These are phyloP conservation scores for Diaporthe sp. DNA, from an alignment of 2,329 filamentous ascomycete genomes.

Conservation along the genomic window DNA sequence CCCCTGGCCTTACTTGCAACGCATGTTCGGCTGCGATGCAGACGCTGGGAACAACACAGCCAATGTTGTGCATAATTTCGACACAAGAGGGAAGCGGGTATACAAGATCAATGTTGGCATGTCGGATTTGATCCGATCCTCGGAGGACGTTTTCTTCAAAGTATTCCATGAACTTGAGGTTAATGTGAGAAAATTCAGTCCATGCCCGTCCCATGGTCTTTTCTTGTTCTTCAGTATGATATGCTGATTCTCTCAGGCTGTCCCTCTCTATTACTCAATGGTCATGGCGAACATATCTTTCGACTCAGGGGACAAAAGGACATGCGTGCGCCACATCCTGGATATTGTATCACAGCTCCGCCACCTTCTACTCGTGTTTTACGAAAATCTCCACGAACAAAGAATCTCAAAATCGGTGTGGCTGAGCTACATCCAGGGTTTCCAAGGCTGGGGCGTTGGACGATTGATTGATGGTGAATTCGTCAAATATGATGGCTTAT, in stretches of 20 bases:
- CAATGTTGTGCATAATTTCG: not conserved
- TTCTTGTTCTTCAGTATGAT: too few relatives aligned
- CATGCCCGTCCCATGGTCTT: too few relatives aligned
- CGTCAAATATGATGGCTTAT: not conserved
- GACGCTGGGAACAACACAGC: not conserved
- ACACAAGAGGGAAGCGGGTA: not conserved
- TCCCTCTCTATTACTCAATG: not conserved
- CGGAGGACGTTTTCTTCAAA: not conserved
- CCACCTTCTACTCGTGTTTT: not conserved
- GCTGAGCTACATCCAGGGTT: not conserved
- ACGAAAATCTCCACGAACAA: not conserved
- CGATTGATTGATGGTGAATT: not conserved
- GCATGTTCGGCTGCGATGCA: not conserved
- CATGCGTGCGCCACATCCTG: not conserved
- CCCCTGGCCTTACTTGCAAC: not conserved
- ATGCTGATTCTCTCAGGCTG: not conserved
- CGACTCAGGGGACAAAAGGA: not conserved
- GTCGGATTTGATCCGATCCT: not conserved
- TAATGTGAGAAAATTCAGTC: not conserved
- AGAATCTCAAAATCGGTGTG: not conserved
- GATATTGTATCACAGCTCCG: not conserved
- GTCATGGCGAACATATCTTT: not conserved
- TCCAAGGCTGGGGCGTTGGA: not conserved
- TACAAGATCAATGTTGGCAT: not conserved
- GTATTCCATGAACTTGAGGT: not conserved